Base-by-base conservation (phyloP, 1,284 basidiomycete genomes). In the Irpex lacteus region DNA sequence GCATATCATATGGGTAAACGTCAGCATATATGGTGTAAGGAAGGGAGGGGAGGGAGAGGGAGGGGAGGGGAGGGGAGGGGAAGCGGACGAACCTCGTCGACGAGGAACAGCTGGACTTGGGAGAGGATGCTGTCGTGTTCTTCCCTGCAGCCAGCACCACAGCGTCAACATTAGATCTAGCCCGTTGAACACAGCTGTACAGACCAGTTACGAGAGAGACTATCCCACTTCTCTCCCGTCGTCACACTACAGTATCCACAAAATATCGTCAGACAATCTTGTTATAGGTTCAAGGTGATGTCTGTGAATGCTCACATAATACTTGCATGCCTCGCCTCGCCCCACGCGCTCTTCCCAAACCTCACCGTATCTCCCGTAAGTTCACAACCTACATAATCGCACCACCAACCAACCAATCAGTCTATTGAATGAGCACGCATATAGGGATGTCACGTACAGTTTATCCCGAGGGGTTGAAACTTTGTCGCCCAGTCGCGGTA, bases 191-290 rank as follows among this genome's bases (percentile, higher is more conserved):
- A 21, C 21, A 40, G 21, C 60, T 18, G 52, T 19, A 67, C 75
- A 61, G 67, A 88, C 91, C 91, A 92, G 71, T 89, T 89, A 36
- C 95, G 83, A 1, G 95, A 97, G 58, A 98, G 77, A 52, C 92
- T 92, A 69, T 98, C 96, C 91, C 94, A 96, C 76, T 98, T 98
- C 76, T 98, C 97, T 0, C 94, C 94, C 55, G 93, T 95, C 2
- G 92, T 94, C 54, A 96, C 83, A 63, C 90, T 91, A 65, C 11
- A 26, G 21, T 26, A 26, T 26, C 21, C 21, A 26, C 26, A 26
- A 26, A 26, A 26, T 0, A n/a, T 6, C 32, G 1, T 34, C 36
- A 26, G 56, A 53, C 40, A 19, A 15, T 11, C 5, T 26, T 26
- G 9, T 32, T 21, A 11, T 36, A 36, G 32, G 49, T 34, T n/a